Percentiles rank a stretch among this genome's conserved stretches.
Evolutionary conservation across 139 green algal species (phyloP).

Genomic region (Coelastrella sp.): DNA sequence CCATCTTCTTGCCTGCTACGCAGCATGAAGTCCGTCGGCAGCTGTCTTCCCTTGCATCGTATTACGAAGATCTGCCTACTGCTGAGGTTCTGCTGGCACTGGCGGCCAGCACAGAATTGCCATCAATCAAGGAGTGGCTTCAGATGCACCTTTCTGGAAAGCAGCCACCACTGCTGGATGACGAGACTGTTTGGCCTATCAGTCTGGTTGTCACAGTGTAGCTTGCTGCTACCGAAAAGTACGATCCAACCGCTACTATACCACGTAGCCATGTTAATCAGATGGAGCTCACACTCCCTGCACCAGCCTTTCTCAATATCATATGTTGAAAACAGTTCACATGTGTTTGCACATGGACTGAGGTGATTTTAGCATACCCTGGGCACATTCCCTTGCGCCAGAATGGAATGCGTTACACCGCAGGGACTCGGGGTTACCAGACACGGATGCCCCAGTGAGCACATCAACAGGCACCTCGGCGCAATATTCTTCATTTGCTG

Average conservation of each 20-base stretch:
- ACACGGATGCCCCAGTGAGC: too few relatives aligned
- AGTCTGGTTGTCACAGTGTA: neutral
- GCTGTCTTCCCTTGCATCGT: neutral
- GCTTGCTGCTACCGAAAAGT: neutral
- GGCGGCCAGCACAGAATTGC: neutral
- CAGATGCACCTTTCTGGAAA: neutral
- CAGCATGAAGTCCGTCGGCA: neutral
- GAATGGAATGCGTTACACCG: too few relatives aligned
- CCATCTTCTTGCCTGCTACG: neutral
- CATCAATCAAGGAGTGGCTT: neutral
- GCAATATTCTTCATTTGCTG: too few relatives aligned
- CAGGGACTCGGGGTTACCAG: too few relatives aligned
- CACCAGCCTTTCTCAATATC: too few relatives aligned
- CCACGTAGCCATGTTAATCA: neutral
- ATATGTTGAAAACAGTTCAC: too few relatives aligned
- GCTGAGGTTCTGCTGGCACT: conserved; percentile 11
- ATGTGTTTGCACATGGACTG: too few relatives aligned
- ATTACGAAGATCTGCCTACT: conserved; percentile 5
- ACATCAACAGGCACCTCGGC: too few relatives aligned
- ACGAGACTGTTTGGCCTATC: conserved; percentile 7
- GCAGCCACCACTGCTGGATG: neutral
- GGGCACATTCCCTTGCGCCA: too few relatives aligned
- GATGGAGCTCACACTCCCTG: too few relatives aligned
- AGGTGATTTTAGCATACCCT: too few relatives aligned
- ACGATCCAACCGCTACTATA: neutral